Base-by-base conservation (phyloP, 805 yeast species). In the Kuraishia ogatae region DNA sequence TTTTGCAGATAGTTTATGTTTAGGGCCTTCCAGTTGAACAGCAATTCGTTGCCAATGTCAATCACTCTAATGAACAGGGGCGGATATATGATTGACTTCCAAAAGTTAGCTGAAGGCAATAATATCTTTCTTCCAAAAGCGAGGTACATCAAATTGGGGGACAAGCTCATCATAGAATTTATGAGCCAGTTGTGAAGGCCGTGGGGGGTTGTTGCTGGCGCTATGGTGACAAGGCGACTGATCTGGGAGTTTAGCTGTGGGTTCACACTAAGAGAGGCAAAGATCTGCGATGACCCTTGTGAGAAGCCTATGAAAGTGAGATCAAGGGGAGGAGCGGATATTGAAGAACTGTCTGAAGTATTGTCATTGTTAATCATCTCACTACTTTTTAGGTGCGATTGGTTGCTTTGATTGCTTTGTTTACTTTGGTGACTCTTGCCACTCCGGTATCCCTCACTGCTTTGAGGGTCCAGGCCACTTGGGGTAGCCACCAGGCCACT, bases 191-290 rank as follows among this genome's bases (percentile, higher is more conserved):
- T 85, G 60, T 83, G 81, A 48, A 92, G 74, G 1, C 96, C 94
- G 50, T 83, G 85, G 0, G 98, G 98, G 0, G 96, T 86, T 78
- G 93, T 86, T 1, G 97, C 97, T 0, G 98, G 98, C 0, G 97
- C 89, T 50, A 92, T 79, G 1, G 96, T 97, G 55, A 92, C 81
- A 59, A 92, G 85, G 53, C 67, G 63, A 39, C 77, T 78, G 51
- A 80, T 71, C 56, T 77, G 76, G 68, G 68, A 61, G 66, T 88
- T 89, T 55, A 92, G 73, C 1, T 76, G 74, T 7, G 85, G 83
- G 64, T 84, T 82, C 19, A 84, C 62, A 0, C 94, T 80, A 22
- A 90, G 72, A 11, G 96, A 78, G 0, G 96, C 97, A 67, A 92
- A 85, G 48, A 90, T 90, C 68, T 93, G 97, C 1, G 97, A 96